These are phyloP conservation scores for Plenodomus tracheiphilus DNA, from an alignment of 2,329 filamentous ascomycete genomes.

Conservation along the genomic window DNA sequence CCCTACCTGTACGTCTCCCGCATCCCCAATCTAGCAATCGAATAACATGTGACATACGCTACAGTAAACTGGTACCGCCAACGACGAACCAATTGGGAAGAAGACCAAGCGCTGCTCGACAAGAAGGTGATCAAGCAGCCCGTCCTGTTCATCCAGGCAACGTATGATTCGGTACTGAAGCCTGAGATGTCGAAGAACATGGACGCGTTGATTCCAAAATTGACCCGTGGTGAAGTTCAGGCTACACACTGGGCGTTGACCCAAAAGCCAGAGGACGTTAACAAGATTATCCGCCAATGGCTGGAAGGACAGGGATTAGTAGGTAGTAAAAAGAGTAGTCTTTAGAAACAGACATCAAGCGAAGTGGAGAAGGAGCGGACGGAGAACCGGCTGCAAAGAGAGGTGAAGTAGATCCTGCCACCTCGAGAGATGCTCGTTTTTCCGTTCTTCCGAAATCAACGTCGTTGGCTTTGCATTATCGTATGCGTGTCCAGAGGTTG, in stretches of 20 bases:
- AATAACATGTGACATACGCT: slow-evolving; percentile 10
- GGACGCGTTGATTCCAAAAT: slow-evolving; percentile 65
- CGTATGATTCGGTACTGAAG: slow-evolving; percentile 71
- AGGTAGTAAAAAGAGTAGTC: slow-evolving; percentile 45
- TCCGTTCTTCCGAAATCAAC: background rate
- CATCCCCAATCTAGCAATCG: background rate
- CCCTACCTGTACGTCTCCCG: slow-evolving; percentile 62
- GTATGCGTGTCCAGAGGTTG: background rate
- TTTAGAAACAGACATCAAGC: slow-evolving; percentile 35
- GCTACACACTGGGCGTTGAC: slow-evolving; percentile 82
- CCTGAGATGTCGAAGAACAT: slow-evolving; percentile 72
- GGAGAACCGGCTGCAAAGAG: background rate
- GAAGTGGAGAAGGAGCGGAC: background rate
- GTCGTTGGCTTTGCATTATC: background rate
- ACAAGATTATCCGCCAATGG: slow-evolving; percentile 69
- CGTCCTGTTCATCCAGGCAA: slow-evolving; percentile 74
- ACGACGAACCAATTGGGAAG: slow-evolving; percentile 71
- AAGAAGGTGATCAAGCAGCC: slow-evolving; percentile 49
- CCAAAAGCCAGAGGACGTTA: slow-evolving; percentile 72
- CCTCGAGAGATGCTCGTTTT: background rate
- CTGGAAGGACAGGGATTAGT: slow-evolving; percentile 59
- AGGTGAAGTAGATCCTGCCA: no score
- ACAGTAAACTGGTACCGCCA: slow-evolving; percentile 85
- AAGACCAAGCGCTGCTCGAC: slow-evolving; percentile 60
- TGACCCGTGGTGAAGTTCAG: slow-evolving; percentile 69